phyloP scores from a whole-genome alignment of 768 basidiomycete genomes.

The Hygrocybe punicea region DNA sequence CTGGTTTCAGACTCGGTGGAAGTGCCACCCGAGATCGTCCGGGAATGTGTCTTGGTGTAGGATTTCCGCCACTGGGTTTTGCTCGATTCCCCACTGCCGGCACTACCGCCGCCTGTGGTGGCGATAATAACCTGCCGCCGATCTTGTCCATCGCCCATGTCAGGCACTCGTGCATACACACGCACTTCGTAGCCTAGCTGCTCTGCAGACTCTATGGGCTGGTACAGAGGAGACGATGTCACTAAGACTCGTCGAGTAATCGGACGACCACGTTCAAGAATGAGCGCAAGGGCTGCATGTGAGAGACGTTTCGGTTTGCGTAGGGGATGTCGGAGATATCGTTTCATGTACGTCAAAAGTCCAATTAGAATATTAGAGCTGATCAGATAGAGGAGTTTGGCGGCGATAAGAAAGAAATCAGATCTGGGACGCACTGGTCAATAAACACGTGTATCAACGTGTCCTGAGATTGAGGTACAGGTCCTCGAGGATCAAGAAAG shows the following conservation, averaged over 20 bases:
- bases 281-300: conserved; percentile 70
- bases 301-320: conserved; percentile 53
- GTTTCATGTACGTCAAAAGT: conserved; percentile 66
- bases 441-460: conserved; percentile 39
- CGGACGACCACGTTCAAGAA: conserved; percentile 78
- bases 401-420: conserved; percentile 11
- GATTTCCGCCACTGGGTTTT: conserved; percentile 10
- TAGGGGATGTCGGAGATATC: conserved; percentile 39
- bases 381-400: conserved; percentile 23
- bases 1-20: conserved; percentile 28
- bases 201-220: conserved; percentile 70
- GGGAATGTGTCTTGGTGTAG: conserved; percentile 25
- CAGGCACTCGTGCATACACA: conserved; percentile 64
- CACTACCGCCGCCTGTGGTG: neutral
- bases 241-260: conserved; percentile 73
- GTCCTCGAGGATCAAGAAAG: conserved; percentile 13
- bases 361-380: conserved; percentile 90
- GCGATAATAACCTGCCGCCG: conserved; percentile 1
- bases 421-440: conserved; percentile 49
- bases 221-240: conserved; percentile 80
- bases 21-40: conserved; percentile 31
- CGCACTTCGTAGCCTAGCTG: conserved; percentile 72
- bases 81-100: neutral
- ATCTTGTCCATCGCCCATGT: conserved; percentile 34
- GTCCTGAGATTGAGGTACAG: conserved; percentile 10